phyloP scores from a whole-genome alignment of 140 eudicot genomes.

The Erigeron philadelphicus region DNA sequence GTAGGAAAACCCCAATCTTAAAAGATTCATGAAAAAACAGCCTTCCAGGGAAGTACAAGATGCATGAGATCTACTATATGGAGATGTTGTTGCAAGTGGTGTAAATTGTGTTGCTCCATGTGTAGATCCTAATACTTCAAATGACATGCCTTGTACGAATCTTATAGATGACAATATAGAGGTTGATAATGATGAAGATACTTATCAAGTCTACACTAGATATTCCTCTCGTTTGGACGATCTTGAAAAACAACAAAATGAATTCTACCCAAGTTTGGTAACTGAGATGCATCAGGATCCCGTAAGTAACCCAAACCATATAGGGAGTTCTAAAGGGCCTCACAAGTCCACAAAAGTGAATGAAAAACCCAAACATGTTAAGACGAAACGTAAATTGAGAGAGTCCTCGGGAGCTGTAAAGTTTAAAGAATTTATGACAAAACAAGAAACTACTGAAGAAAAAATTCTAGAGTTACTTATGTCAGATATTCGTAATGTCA shows the following conservation, averaged over 20 bases:
- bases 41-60: slow-evolving; percentile 13
- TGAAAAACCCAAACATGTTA: no score
- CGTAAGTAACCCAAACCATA: no score
- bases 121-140: background rate
- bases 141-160: background rate
- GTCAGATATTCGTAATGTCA: no score
- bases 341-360: no score
- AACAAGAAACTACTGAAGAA: no score
- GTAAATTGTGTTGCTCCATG: background rate
- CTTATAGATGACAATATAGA: background rate
- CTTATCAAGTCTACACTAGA: background rate
- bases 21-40: background rate
- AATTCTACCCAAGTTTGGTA: no score
- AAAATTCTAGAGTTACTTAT: no score
- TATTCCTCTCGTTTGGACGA: slow-evolving; percentile 16
- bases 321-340: no score
- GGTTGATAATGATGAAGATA: background rate
- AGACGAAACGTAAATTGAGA: no score
- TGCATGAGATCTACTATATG: background rate
- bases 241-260: background rate
- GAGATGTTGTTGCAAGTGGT: background rate
- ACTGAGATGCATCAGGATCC: no score
- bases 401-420: no score
- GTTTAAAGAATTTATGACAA: no score
- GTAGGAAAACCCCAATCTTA: slow-evolving; percentile 8